These are phyloP conservation scores for Asterophora parasitica DNA, from an alignment of 768 basidiomycete species.

Conservation along the genomic window DNA sequence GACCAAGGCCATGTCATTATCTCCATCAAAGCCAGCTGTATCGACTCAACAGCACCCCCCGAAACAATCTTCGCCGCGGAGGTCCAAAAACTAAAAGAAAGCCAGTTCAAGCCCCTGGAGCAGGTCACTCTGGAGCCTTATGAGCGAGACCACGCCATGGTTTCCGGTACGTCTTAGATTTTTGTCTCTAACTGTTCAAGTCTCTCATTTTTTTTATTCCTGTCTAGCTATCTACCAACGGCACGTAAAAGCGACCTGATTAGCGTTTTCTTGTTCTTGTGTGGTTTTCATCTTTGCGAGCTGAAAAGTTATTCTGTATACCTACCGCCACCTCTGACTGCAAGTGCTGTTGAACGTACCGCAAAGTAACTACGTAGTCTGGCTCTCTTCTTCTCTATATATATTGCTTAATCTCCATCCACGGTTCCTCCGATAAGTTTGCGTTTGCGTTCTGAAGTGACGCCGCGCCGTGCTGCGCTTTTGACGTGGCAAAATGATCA, in stretches of 20 bases:
- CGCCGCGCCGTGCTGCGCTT: background rate
- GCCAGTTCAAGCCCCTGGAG: constrained; percentile 88
- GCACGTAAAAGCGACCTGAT: constrained; percentile 20
- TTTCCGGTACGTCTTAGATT: constrained; percentile 51
- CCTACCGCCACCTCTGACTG: constrained; percentile 6
- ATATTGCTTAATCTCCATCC: constrained; percentile 14
- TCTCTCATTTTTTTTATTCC: background rate
- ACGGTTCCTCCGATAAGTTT: background rate
- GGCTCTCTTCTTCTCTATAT: constrained; percentile 11
- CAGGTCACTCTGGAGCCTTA: constrained; percentile 95
- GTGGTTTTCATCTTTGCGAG: constrained; percentile 7
- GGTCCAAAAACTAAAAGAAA: constrained; percentile 72
- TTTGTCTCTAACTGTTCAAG: background rate
- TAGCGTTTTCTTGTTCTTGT: constrained; percentile 4
- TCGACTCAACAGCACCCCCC: constrained; percentile 92
- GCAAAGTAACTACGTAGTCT: constrained; percentile 8
- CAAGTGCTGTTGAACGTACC: constrained; percentile 5
- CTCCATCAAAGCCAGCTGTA: constrained; percentile 98
- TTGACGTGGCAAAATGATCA: constrained; percentile 33
- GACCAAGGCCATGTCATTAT: constrained; percentile 89
- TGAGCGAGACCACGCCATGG: constrained; percentile 89
- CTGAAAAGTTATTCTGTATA: constrained; percentile 12
- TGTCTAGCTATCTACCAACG: constrained; percentile 23
- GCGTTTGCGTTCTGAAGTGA: background rate
- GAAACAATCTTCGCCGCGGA: constrained; percentile 87